Conservation (phyloP, 2,329 filamentous ascomycete genomes). For the Fusarium proliferatum region DNA sequence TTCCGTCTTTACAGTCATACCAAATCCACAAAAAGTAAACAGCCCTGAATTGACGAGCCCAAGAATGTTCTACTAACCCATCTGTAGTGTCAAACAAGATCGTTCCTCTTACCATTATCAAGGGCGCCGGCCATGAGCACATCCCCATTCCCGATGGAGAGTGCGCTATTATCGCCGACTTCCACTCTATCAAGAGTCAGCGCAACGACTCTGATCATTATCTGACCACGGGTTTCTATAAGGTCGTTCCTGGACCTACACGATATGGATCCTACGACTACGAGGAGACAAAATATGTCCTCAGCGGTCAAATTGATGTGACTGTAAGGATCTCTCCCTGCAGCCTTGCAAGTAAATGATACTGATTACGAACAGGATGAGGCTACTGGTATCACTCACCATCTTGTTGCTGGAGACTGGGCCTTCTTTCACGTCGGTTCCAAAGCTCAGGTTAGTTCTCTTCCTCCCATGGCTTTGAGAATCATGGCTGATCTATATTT, state of each 20-base stretch:
- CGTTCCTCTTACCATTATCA: constrained; percentile 35
- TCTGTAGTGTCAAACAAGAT: constrained; percentile 28
- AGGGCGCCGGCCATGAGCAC: constrained; percentile 32
- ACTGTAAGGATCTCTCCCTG: background rate
- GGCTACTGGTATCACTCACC: constrained; percentile 31
- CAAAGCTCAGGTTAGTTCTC: constrained; percentile 19
- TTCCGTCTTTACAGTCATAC: background rate
- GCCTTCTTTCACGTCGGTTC: constrained; percentile 35
- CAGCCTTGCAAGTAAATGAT: fast-evolving
- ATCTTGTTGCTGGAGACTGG: constrained; percentile 35
- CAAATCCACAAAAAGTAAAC: background rate
- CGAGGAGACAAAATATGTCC: constrained; percentile 35
- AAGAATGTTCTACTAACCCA: background rate
- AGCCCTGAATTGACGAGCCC: background rate
- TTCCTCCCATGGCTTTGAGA: fast-evolving
- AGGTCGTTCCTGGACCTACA: constrained; percentile 30
- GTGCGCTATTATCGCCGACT: constrained; percentile 26
- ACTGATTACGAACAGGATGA: constrained; percentile 14
- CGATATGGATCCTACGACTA: constrained; percentile 31
- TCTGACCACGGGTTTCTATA: constrained; percentile 29
- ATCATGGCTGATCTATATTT: background rate
- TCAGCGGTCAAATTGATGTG: constrained; percentile 25
- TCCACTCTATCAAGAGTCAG: constrained; percentile 23
- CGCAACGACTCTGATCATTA: constrained; percentile 7
- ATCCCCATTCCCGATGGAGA: constrained; percentile 30